A percentile compares a stretch with the other conserved stretches of the same genome.
These are phyloP conservation scores for Trichomonas tenax DNA, from an alignment of 208 protist species.

Conservation along the genomic window DNA sequence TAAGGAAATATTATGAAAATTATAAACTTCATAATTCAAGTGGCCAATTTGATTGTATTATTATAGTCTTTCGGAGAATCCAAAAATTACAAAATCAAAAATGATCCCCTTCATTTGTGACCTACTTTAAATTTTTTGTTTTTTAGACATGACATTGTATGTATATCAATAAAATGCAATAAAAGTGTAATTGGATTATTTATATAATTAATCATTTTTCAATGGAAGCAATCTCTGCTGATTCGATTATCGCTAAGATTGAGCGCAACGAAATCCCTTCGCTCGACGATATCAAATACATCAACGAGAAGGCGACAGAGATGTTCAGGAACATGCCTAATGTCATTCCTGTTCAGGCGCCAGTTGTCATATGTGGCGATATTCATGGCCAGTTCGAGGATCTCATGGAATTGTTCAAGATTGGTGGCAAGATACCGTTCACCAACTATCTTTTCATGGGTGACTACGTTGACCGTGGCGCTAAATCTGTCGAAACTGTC, in stretches of 20 bases:
- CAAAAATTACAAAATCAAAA: too few species aligned
- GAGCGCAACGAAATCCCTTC: not conserved
- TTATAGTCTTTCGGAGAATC: too few species aligned
- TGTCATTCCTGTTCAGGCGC: not conserved
- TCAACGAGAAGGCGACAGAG: not conserved
- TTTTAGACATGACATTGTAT: too few species aligned
- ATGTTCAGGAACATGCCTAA: not conserved
- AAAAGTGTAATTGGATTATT: not conserved
- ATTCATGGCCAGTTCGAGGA: conserved; percentile 14
- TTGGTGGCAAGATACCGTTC: conserved; percentile 58
- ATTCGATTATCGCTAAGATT: not conserved
- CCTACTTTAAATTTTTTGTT: too few species aligned
- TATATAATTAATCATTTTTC: not conserved
- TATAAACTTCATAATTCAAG: too few species aligned
- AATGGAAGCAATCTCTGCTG: not conserved
- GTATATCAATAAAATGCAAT: too few species aligned
- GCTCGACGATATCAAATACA: not conserved
- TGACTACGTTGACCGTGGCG: conserved; percentile 30
- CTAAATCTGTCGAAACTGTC: conserved; percentile 61
- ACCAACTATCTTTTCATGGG: conserved; percentile 93
- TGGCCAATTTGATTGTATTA: too few species aligned
- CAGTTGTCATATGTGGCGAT: not conserved
- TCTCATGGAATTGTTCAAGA: conserved; percentile 72
- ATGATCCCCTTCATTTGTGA: too few species aligned
- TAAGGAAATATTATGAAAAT: too few species aligned